Conservation (phyloP, 352 stramenopile species). For the Globisporangium polare region DNA sequence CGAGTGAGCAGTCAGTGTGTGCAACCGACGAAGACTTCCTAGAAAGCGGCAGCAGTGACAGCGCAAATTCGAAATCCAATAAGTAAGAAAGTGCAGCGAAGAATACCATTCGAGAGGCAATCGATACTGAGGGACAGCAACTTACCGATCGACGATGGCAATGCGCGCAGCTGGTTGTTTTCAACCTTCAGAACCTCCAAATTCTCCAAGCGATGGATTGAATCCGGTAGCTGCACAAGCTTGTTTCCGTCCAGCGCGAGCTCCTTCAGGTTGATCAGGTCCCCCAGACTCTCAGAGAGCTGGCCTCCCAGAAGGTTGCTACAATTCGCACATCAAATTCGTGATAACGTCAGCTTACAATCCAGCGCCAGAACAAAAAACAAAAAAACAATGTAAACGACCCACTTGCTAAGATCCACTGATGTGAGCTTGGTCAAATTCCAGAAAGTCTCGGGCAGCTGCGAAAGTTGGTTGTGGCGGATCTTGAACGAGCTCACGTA, state of each 20-base stretch:
- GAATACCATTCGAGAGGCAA: neutral
- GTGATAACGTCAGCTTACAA: neutral
- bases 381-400: neutral
- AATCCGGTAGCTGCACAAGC: slow-evolving; percentile 48
- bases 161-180: slow-evolving; percentile 42
- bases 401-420: slow-evolving; percentile 80
- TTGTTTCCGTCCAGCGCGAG: slow-evolving; percentile 67
- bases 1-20: slow-evolving; percentile 54
- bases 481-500: slow-evolving; percentile 65
- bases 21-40: slow-evolving; percentile 40
- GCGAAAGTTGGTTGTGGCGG: slow-evolving; percentile 57
- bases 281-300: slow-evolving; percentile 43
- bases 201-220: slow-evolving; percentile 31
- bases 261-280: slow-evolving; percentile 56
- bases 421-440: slow-evolving; percentile 49
- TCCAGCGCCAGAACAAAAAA: too few relatives aligned
- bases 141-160: slow-evolving; percentile 53
- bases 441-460: slow-evolving; percentile 56
- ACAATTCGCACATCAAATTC: slow-evolving; percentile 11
- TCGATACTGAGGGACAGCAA: neutral
- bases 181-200: slow-evolving; percentile 67
- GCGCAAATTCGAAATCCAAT: neutral
- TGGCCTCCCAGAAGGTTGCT: slow-evolving; percentile 59
- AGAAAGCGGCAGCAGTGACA: neutral
- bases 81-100: neutral